Evolutionary conservation across 1,139 yeast species (phyloP), one percentile per base, ranked within the genome.

Genomic region (Suhomyces bokatorum): DNA sequence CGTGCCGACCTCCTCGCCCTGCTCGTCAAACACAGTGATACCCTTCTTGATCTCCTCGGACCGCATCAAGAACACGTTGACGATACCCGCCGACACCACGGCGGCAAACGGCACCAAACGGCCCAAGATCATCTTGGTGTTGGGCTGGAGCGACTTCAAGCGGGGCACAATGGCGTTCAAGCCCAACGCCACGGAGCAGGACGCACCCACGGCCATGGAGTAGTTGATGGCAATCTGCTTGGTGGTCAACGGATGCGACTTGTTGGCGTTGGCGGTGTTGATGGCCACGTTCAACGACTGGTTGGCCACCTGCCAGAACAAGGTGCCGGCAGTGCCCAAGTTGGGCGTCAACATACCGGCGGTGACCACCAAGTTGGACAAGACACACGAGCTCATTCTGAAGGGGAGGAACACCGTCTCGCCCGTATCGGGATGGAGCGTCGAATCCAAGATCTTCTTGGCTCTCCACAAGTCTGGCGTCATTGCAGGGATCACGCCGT

Each of bases 261-360:
- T 93, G 73, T 93, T 93, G 39, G 97, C 95, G 61, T 93, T 93
- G 35, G 98, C 95, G 35, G 95, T 89, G 67, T 93, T 93, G 54
- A 93, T 90, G 6, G 99, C 99, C 44, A 93, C 99, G 59, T 93
- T 93, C 54, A 93, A 77, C 30, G 96, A 87, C 69, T 93, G 99
- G 69, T 93, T 93, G 26, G 97, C 96, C 62, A 93, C 82, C 68
- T 93, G 99, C 99, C 99, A 93, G 67, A 93, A 90, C 27, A 90
- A 65, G 0, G 98, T 91, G 24, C 99, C 99, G 0, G 79, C 82
- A 10, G 93, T 84, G 12, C 96, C 95, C 60, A 93, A 66, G 50
- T 87, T 87, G 6, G 99, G 99, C 1, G 97, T 91, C 58, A 93
- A 78, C 99, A 93, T 93, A 55, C 99, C 99, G 3, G 88, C 91